Evolutionary conservation across 208 protist genomes (phyloP).

Genomic region (Acanthamoeba sp.): DNA sequence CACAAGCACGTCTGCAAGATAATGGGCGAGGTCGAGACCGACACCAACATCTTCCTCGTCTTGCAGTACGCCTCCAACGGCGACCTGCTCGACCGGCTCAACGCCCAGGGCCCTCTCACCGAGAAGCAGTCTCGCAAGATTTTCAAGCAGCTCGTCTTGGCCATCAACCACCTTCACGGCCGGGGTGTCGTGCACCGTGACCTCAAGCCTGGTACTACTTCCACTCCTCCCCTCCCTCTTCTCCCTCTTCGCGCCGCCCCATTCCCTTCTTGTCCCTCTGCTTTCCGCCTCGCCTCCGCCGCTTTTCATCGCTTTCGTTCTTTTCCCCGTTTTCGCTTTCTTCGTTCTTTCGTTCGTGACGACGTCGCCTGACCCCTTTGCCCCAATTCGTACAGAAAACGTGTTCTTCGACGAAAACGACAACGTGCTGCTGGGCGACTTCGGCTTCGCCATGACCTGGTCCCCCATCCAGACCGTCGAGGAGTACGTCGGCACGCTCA

Average conservation of each 20-base stretch:
- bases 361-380: background rate
- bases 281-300: background rate
- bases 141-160: constrained; percentile 82
- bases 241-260: background rate
- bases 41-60: background rate
- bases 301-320: background rate
- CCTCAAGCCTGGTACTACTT: constrained; percentile 75
- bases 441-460: constrained; percentile 19
- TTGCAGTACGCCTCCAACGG: constrained; percentile 25
- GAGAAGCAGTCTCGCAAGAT: constrained; percentile 80
- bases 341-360: background rate
- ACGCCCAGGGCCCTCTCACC: background rate
- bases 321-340: background rate
- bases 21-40: constrained; percentile 5
- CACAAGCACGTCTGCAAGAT: constrained; percentile 48
- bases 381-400: constrained; percentile 1
- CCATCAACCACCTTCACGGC: constrained; percentile 79
- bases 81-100: constrained; percentile 29
- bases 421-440: constrained; percentile 64
- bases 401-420: constrained; percentile 46
- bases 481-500: constrained; percentile 35
- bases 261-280: background rate
- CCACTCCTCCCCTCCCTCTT: constrained; percentile 1
- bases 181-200: constrained; percentile 82
- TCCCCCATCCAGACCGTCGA: background rate